Conservation (phyloP, 2,329 filamentous ascomycete genomes). For the Cordyceps sp. region DNA sequence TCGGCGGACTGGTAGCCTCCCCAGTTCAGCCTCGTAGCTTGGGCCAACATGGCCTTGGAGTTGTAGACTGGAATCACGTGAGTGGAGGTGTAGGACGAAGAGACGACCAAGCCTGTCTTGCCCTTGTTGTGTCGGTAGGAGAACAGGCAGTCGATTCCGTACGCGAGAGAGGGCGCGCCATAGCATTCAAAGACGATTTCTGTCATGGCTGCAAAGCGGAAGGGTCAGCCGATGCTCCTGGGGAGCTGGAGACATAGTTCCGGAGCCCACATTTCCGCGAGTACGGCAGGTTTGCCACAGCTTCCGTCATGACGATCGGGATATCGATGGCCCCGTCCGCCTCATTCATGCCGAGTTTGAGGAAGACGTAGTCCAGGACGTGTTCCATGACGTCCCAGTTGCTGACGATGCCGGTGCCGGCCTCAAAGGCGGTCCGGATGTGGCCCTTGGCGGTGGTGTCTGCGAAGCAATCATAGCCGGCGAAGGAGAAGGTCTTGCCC, state of each 20-base stretch:
- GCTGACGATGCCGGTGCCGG: conserved; percentile 76
- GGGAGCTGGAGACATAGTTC: not conserved
- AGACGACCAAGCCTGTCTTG: conserved; percentile 72
- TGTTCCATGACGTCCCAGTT: conserved; percentile 99
- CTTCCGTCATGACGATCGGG: conserved; percentile 89
- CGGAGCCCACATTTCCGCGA: conserved; percentile 59
- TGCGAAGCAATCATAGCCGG: conserved; percentile 82
- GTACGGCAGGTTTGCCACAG: conserved; percentile 80
- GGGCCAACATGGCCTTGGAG: conserved; percentile 65
- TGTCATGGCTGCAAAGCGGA: conserved; percentile 57
- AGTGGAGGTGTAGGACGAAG: conserved; percentile 83
- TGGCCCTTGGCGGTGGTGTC: conserved; percentile 88
- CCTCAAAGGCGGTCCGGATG: conserved; percentile 79
- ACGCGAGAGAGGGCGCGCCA: conserved; percentile 72
- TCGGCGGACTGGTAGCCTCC: conserved; percentile 81
- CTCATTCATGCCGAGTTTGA: conserved; percentile 79
- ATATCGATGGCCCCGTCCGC: conserved; percentile 60
- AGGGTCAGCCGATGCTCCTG: conserved; percentile 8
- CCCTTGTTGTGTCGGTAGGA: conserved; percentile 89
- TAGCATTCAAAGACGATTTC: conserved; percentile 97
- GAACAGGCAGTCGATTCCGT: conserved; percentile 93
- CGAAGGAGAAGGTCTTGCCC: conserved; percentile 80
- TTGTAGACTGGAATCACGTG: conserved; percentile 90
- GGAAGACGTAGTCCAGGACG: conserved; percentile 81
- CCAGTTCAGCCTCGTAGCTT: conserved; percentile 87